Conservation (phyloP, 805 yeast species). For the Cyberlindnera meyerae region DNA sequence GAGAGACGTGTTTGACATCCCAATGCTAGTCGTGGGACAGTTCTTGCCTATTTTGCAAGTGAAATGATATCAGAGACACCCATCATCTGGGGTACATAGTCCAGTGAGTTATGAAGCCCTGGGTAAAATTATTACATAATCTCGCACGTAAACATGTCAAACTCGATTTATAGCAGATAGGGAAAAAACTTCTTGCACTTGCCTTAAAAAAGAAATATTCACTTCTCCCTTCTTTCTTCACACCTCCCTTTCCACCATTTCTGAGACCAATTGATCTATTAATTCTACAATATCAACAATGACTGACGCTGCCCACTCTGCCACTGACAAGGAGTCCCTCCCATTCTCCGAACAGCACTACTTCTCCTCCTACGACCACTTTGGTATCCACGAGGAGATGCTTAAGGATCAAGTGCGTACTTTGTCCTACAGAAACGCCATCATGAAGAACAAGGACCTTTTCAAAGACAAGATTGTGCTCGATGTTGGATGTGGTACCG, state of each 20-base stretch:
- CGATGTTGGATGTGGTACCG: constrained; percentile 99
- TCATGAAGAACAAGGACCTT: constrained; percentile 79
- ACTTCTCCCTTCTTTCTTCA: constrained; percentile 1
- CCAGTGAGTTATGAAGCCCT: too few species aligned
- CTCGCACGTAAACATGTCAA: too few species aligned
- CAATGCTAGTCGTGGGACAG: constrained; percentile 80
- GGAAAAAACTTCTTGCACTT: not conserved
- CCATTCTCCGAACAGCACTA: constrained; percentile 86
- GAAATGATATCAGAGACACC: constrained; percentile 10
- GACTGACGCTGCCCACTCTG: constrained; percentile 34
- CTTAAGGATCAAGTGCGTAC: constrained; percentile 93
- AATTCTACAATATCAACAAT: constrained; percentile 14
- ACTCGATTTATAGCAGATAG: not conserved
- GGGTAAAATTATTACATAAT: not conserved
- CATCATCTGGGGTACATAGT: too few species aligned
- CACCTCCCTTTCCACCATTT: not conserved
- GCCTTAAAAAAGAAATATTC: constrained; percentile 8
- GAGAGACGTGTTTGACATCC: constrained; percentile 77
- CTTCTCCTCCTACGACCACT: constrained; percentile 92
- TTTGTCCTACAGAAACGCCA: constrained; percentile 84
- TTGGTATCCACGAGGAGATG: constrained; percentile 98
- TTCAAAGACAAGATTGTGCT: constrained; percentile 92
- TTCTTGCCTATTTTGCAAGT: constrained; percentile 57
- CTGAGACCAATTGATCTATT: too few species aligned
- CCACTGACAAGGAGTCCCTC: constrained; percentile 61